Evolutionary conservation across 1,139 yeast genomes (phyloP).

Genomic region (Geotrichum bryndzae): DNA sequence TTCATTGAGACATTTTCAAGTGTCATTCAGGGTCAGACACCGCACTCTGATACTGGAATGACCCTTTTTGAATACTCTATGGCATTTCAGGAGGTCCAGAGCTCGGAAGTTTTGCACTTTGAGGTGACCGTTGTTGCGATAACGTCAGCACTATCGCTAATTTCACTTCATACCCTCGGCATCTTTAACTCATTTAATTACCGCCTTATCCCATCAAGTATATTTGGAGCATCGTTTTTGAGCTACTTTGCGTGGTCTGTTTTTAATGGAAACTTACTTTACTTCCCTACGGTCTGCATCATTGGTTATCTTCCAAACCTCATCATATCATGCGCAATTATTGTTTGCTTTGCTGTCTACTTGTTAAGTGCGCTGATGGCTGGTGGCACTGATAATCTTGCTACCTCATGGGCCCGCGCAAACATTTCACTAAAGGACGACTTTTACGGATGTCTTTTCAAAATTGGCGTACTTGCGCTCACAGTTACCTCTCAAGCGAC

Average conservation of each 20-base stretch:
- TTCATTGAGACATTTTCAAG: slow-evolving; percentile 66
- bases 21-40: slow-evolving; percentile 52
- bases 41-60: slow-evolving; percentile 61
- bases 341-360: slow-evolving; percentile 48
- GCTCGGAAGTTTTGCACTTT: slow-evolving; percentile 46
- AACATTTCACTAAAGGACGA: slow-evolving; percentile 49
- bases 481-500: slow-evolving; percentile 63
- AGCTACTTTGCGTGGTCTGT: slow-evolving; percentile 41
- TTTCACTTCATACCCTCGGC: slow-evolving; percentile 55
- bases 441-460: slow-evolving; percentile 56
- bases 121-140: slow-evolving; percentile 49
- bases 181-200: slow-evolving; percentile 47
- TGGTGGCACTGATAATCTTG: slow-evolving; percentile 49
- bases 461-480: slow-evolving; percentile 56
- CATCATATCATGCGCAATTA: slow-evolving; percentile 45
- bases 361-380: slow-evolving; percentile 48
- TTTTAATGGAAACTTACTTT: slow-evolving; percentile 38
- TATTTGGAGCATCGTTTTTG: slow-evolving; percentile 49
- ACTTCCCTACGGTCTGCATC: slow-evolving; percentile 51
- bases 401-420: slow-evolving; percentile 30
- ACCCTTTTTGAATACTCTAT: slow-evolving; percentile 69
- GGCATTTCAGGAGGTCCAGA: slow-evolving; percentile 65
- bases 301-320: slow-evolving; percentile 60
- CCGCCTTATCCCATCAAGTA: slow-evolving; percentile 56
- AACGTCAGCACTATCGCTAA: slow-evolving; percentile 50